These are phyloP conservation scores for Coemansia reversa DNA, from an alignment of 192 early-diverging fungal genomes.

Conservation along the genomic window DNA sequence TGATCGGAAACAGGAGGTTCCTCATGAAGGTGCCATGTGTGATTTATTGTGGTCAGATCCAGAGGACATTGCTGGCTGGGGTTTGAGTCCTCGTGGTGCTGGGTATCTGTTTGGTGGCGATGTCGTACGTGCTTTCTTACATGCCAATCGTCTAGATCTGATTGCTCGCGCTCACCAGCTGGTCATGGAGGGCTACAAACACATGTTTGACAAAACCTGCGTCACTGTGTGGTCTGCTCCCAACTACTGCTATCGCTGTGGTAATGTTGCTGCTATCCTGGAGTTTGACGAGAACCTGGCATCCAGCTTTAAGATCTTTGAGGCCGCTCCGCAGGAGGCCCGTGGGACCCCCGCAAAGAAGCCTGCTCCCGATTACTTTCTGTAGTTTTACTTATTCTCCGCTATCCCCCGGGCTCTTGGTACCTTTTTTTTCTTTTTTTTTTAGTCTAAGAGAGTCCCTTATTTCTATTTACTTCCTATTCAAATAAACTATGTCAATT, in stretches of 20 bases:
- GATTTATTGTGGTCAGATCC: conserved; percentile 98
- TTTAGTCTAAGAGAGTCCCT: neutral
- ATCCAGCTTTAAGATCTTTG: conserved; percentile 89
- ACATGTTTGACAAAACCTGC: conserved; percentile 93
- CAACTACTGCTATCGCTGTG: conserved; percentile 99
- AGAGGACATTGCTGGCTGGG: conserved; percentile 89
- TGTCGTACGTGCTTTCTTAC: conserved; percentile 77
- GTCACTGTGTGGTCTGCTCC: conserved; percentile 99
- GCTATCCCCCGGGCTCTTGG: neutral
- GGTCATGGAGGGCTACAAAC: conserved; percentile 96
- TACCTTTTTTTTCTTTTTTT: neutral
- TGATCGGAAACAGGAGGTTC: conserved; percentile 95
- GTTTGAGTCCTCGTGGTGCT: conserved; percentile 92
- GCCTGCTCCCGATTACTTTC: conserved; percentile 90
- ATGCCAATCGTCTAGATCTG: conserved; percentile 81
- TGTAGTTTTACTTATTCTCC: conserved; percentile 57
- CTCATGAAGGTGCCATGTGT: conserved; percentile 97
- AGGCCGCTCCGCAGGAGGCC: conserved; percentile 87
- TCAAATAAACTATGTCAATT: neutral
- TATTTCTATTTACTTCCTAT: conserved; percentile 1
- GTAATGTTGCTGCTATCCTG: conserved; percentile 96
- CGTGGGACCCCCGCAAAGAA: conserved; percentile 80
- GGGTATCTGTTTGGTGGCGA: conserved; percentile 98
- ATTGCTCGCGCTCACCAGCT: conserved; percentile 96
- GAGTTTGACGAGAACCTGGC: conserved; percentile 89